Percentiles rank a stretch among this genome's conserved stretches.
Conservation (phyloP, 495 filamentous ascomycete species). For the Staphylotrichum tortipilum region DNA sequence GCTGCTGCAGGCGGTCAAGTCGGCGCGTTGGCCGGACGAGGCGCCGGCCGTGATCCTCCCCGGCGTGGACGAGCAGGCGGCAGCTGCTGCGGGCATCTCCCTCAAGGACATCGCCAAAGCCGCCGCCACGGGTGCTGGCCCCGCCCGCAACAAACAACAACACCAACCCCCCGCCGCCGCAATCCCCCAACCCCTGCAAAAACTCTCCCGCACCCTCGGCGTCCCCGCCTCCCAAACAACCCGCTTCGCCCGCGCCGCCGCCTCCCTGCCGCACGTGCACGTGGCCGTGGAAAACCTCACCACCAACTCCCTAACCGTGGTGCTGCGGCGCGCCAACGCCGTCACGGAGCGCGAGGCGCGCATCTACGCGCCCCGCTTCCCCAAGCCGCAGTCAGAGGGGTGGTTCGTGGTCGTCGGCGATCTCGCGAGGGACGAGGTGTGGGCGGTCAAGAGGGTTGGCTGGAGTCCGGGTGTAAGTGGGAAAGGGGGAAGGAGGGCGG, state of each 20-base stretch:
- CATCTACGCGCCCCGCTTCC: conserved; percentile 80
- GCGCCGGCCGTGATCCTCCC: conserved; percentile 72
- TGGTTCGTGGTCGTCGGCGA: conserved; percentile 77
- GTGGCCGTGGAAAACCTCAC: conserved; percentile 53
- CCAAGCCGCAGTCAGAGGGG: conserved; percentile 90
- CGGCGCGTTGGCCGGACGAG: conserved; percentile 82
- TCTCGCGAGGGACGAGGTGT: conserved; percentile 57
- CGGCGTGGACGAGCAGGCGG: no score
- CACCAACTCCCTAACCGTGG: conserved; percentile 52
- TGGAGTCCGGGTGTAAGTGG: conserved; percentile 43
- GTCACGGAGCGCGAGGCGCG: conserved; percentile 52
- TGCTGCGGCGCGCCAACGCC: conserved; percentile 58
- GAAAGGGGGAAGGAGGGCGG: conserved; percentile 5
- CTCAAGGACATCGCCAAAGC: background rate
- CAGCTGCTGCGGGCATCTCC: conserved; percentile 6
- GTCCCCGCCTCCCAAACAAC: conserved; percentile 21
- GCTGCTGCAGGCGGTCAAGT: conserved; percentile 85
- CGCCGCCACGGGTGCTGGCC: no score
- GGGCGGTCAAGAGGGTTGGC: conserved; percentile 75
- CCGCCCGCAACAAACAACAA: no score
- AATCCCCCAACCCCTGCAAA: no score
- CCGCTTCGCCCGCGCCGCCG: conserved; percentile 50
- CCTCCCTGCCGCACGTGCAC: conserved; percentile 58
- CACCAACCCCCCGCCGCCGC: background rate
- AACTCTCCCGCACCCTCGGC: conserved; percentile 33